These are phyloP conservation scores for Mortierella claussenii DNA, from an alignment of 192 early-diverging fungal genomes.

Conservation along the genomic window DNA sequence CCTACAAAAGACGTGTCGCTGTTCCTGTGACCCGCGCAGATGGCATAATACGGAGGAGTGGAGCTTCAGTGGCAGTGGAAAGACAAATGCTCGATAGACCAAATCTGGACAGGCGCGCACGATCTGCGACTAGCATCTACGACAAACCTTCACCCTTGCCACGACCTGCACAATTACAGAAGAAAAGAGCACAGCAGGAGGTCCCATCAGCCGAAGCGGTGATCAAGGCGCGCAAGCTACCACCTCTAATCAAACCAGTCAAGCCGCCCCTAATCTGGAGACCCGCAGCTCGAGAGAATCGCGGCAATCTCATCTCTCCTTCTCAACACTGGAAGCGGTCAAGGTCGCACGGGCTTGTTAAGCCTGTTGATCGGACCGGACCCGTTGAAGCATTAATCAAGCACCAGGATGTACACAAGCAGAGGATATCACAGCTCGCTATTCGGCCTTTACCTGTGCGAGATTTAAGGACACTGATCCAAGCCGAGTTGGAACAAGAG, in stretches of 20 bases:
- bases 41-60: constrained; percentile 14
- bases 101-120: background rate
- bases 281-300: background rate
- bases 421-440: constrained; percentile 4
- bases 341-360: background rate
- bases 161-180: background rate
- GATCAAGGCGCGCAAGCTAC: constrained; percentile 1
- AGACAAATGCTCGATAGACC: background rate
- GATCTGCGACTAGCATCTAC: constrained; percentile 14
- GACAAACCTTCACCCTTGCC: constrained; percentile 6
- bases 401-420: constrained; percentile 1
- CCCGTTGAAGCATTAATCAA: constrained; percentile 11
- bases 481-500: constrained; percentile 27
- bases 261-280: constrained; percentile 5
- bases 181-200: background rate
- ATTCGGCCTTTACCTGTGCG: constrained; percentile 16
- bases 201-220: background rate
- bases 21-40: constrained; percentile 3
- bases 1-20: constrained; percentile 20
- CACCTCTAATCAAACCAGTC: constrained; percentile 2
- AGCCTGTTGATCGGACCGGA: background rate
- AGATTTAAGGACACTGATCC: constrained; percentile 19
- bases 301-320: background rate
- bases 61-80: constrained; percentile 7
- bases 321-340: background rate